A percentile compares a stretch with the other conserved stretches of the same genome.
phyloP scores from a whole-genome alignment of 164 flowering plant genomes.

The Santalum album region DNA sequence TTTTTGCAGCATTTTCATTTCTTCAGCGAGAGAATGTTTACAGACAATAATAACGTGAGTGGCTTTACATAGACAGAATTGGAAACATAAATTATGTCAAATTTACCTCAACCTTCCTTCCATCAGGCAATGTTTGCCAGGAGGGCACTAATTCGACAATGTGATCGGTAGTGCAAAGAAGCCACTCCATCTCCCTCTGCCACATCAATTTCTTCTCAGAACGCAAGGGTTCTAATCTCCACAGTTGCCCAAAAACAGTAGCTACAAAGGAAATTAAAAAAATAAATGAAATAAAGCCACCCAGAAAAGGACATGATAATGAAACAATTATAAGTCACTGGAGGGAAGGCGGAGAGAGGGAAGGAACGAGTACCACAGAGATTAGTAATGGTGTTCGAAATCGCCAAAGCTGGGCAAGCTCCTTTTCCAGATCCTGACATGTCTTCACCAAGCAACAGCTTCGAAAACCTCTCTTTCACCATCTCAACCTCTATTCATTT shows the following conservation, averaged over 20 bases:
- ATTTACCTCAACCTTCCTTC: conserved; percentile 81
- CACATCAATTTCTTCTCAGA: conserved; percentile 81
- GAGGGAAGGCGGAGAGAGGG: background rate
- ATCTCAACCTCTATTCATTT: conserved; percentile 49
- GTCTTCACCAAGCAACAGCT: conserved; percentile 92
- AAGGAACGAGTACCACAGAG: conserved; percentile 68
- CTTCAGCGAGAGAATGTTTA: no score
- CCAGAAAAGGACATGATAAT: background rate
- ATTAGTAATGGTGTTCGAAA: conserved; percentile 89
- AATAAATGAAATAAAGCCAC: background rate
- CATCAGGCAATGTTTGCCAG: conserved; percentile 88
- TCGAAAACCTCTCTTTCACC: conserved; percentile 95
- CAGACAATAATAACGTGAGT: no score
- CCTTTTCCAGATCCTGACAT: conserved; percentile 98
- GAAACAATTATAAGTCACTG: background rate
- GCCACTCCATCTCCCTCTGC: conserved; percentile 93
- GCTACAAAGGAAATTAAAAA: conserved; percentile 30
- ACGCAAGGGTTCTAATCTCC: conserved; percentile 88
- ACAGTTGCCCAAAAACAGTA: conserved; percentile 82
- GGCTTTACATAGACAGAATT: background rate
- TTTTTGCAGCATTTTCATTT: no score
- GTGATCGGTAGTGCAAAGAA: conserved; percentile 79
- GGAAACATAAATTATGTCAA: background rate
- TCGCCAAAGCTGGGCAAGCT: conserved; percentile 72
- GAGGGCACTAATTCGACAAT: conserved; percentile 86